These are phyloP conservation scores for Alopecurus myosuroides DNA, from an alignment of 176 grass and related monocot species.

Conservation along the genomic window DNA sequence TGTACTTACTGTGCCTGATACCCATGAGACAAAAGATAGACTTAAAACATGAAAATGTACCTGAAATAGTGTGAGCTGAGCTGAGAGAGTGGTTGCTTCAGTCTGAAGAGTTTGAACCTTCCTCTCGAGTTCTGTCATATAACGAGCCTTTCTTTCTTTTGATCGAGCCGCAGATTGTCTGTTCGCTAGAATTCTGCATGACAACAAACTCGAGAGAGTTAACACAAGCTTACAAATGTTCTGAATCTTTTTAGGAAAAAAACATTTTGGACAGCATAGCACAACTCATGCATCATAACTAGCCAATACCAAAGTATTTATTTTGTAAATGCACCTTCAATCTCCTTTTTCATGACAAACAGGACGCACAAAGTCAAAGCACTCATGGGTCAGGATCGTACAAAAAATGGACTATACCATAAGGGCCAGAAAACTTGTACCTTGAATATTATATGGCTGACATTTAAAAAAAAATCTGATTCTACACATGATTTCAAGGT, in stretches of 20 bases:
- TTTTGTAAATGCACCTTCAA: background rate
- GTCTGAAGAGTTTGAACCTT: conserved; percentile 99
- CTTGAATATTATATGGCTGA: background rate
- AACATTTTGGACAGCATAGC: background rate
- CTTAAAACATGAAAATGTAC: conserved; percentile 22
- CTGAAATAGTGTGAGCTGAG: conserved; percentile 95
- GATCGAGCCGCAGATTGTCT: conserved; percentile 95
- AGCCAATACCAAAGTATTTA: background rate
- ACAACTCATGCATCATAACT: conserved; percentile 3
- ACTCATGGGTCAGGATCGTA: background rate
- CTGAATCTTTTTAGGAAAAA: background rate
- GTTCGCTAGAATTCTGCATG: conserved; percentile 90
- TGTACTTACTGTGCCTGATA: conserved; percentile 13
- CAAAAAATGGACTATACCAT: background rate
- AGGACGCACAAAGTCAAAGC: background rate
- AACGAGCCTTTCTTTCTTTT: conserved; percentile 98
- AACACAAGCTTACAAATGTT: background rate
- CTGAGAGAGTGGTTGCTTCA: conserved; percentile 98
- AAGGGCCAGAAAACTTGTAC: background rate
- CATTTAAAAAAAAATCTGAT: background rate
- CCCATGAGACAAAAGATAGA: conserved; percentile 1
- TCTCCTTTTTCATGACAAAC: background rate
- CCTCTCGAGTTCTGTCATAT: conserved; percentile 92
- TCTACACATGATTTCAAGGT: background rate
- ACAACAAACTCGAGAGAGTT: conserved; percentile 16